Base-by-base conservation (phyloP, 805 yeast species). In the Wickerhamiella azyma region DNA sequence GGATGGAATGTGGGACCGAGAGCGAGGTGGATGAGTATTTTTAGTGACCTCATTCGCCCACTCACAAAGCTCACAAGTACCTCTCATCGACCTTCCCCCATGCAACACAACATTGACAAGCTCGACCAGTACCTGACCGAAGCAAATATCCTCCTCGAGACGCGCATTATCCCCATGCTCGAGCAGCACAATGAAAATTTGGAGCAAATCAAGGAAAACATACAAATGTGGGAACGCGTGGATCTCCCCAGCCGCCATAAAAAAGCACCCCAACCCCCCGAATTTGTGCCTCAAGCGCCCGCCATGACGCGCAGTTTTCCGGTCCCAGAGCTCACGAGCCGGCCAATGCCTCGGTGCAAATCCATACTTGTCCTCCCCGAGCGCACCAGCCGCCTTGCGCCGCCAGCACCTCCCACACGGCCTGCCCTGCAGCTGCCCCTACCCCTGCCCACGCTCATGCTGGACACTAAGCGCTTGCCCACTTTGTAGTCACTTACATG, bases 401-500 rank as follows among this genome's bases (percentile, higher is more conserved):
- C n/a, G n/a, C n/a, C n/a, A n/a, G n/a, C 24, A 21, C 24, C 4
- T 4, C 24, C 24, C 24, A 7, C 24, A 7, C 24, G 24, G 6
- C 24, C 6, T 7, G 24, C 24, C 4, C 7, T 21, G 24, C 24
- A 21, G 24, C 24, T 21, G 6, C 24, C 6, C 6, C 24, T 21
- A 7, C 24, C 24, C 24, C 7, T 21, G 24, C 24, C 24, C 24
- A 21, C 16, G 37, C 37, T 33, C 18, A 9, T n/a, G n/a, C n/a
- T n/a, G n/a, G n/a, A n/a, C n/a, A n/a, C n/a, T n/a, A n/a, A n/a
- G n/a, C n/a, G n/a, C n/a, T n/a, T n/a, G n/a, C 21, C 21, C 28
- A 29, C 29, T 35, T 9, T 5, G 24, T 21, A 19, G 24, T 26
- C 24, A 24, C 38, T 16, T 26, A 37, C 39, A 92, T 89, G 98